Base-by-base conservation (phyloP, 176 grass and related monocot genomes). In the Carex myosuroides region DNA sequence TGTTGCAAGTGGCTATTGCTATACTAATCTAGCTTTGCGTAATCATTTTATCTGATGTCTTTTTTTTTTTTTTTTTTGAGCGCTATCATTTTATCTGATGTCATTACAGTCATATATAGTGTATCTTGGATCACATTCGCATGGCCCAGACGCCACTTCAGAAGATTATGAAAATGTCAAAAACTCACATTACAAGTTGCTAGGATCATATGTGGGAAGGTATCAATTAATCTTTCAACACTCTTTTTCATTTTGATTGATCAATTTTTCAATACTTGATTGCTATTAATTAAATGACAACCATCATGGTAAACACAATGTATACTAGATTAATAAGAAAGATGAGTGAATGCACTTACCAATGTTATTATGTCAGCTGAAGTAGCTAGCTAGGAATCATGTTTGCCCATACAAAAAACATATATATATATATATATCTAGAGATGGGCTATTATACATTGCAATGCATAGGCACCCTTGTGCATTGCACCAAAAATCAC, bases 61-160 rank as follows among this genome's bases (percentile, higher is more conserved):
- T 33, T 33, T 33, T 33, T 33, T 33, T 33, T 33, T 33, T 33
- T 33, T 3, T 33, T 33, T 33, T 33, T 33, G 32, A 33, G 32
- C 32, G 32, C 32, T 33, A 33, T 33, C 32, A 24, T 62, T 21
- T 21, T 50, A 22, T 39, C 55, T 54, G 64, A 1, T 69, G 60
- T 8, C 84, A 84, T 24, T 58, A 17, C 79, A 97, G 94, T 70
- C 92, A 3, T 97, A 97, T 64, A 78, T 97, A 52, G 94, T 94
- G 58, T 97, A 97, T 20, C 92, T 97, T 4, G 92, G 94, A 60
- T 77, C 85, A 4, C 94, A 97, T 55, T 16, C 50, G 4, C 81
- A 91, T 55, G 89, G 64, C 1, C 64, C 2, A 0, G 69, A 91
- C 5, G 83, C 85, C 0, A 78, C 92, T 13, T 3, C n/a, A 0